Evolutionary conservation across 2,329 filamentous ascomycete species (phyloP), one percentile per base, ranked within the genome.

Genomic region (Alternaria atra): DNA sequence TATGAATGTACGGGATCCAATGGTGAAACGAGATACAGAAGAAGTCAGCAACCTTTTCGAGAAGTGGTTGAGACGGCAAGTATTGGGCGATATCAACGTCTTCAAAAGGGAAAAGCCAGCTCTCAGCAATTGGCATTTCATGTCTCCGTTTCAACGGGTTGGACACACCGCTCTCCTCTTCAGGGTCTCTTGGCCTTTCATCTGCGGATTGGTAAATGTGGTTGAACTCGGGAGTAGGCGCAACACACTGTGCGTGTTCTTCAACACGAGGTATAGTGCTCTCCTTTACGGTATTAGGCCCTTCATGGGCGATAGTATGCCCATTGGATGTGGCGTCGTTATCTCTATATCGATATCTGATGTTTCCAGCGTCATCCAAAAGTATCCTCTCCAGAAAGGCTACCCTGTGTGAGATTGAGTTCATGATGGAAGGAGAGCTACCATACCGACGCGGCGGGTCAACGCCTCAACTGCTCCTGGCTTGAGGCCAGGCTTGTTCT

Each of bases 1-100:
- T 77, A 60, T 77, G 73, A 2, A 76, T 55, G 32, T 74, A 75
- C 2, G 74, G 74, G 8, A 77, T 73, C 74, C 74, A 77, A 44
- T 77, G 74, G 58, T 77, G 74, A n/a, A 76, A 76, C 0, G 74
- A 74, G 9, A 66, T 57, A 29, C 71, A 76, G 32, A 75, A 77
- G 40, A 72, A 76, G 29, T 76, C 71, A 3, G 65, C 71, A 7
- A 76, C 54, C 40, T 71, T 74, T 37, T 69, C 34, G 2, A 77
- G 63, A 8, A 75, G 46, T 20, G 66, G 61, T 46, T 73, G 72
- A 12, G 67, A 44, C 15, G 74, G 74, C 25, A 77, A 39, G 23
- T 75, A 63, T 12, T 73, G 67, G 6, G 67, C 67, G 42, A 72
- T 68, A 25, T 75, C 69, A 17, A 71, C 42, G 10, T 67, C 56